A percentile compares a stretch with the other conserved stretches of the same genome.
Evolutionary conservation across 2,329 filamentous ascomycete species (phyloP).

Genomic region (Berkeleyomyces basicola): DNA sequence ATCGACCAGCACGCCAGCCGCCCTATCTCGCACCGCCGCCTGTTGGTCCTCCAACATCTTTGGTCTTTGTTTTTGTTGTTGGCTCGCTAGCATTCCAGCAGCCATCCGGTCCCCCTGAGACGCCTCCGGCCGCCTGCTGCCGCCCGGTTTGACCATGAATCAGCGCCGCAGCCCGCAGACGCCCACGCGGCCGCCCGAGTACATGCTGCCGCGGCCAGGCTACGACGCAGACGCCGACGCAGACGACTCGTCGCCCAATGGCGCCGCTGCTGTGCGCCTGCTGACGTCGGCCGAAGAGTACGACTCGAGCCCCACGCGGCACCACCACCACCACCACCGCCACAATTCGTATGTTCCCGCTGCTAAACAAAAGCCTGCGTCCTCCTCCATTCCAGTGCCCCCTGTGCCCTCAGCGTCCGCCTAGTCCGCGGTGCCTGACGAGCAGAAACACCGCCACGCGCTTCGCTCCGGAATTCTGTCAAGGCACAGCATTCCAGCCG

Average conservation of each 20-base stretch:
- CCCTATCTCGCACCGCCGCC: neutral
- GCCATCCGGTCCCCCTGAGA: neutral
- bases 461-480: neutral
- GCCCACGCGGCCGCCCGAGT: conserved; percentile 39
- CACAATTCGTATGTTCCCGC: conserved; percentile 33
- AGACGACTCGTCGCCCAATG: conserved; percentile 26
- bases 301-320: conserved; percentile 21
- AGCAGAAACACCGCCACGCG: neutral
- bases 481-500: neutral
- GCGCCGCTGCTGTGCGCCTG: conserved; percentile 39
- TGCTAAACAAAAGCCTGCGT: neutral
- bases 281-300: conserved; percentile 45
- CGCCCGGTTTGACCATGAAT: conserved; percentile 9
- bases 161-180: conserved; percentile 15
- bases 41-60: neutral
- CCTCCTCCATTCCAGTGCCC: neutral
- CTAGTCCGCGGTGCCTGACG: neutral
- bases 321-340: conserved; percentile 14
- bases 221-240: conserved; percentile 36
- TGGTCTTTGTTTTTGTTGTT: neutral
- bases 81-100: neutral
- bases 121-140: neutral
- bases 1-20: neutral
- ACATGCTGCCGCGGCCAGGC: conserved; percentile 29
- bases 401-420: neutral